Base-by-base conservation (phyloP, 768 basidiomycete genomes). In the Xanthoconium stramineum region DNA sequence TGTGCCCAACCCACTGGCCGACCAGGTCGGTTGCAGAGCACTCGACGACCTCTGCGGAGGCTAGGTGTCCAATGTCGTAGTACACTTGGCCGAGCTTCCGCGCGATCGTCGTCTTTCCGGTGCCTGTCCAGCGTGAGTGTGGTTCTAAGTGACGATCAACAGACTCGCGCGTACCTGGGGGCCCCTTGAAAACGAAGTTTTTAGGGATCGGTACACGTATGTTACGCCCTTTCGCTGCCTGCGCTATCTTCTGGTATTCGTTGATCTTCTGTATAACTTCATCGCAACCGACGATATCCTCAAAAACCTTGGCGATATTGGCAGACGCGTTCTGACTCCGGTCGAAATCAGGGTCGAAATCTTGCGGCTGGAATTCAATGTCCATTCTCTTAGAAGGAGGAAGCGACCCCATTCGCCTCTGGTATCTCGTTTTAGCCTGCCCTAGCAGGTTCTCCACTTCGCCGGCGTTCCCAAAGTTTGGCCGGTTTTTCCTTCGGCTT, bases 111-210 rank as follows among this genome's bases (percentile, higher is more conserved):
- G 84, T 85, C 54, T 85, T 85, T 15, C 84, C 84, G 0, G 84
- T 85, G 5, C 84, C 84, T 85, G 24, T 24, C 4, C 24, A 24
- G 24, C 24, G 24, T 44, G 6, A 14, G 5, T 24, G 24, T 24
- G 24, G 24, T 4, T 24, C 24, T 24, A 24, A 24, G 24, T 24
- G 24, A 4, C 24, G 4, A 24, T 24, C 24, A 24, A 24, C 24
- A 24, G 28, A 17, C 1, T 20, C 42, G 1, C 19, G 64, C 74
- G 61, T 63, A 85, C 81, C 86, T 57, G 86, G 87, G 6, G 86
- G 87, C 0, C 87, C 86, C 61, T 84, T 88, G 76, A 89, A 88
- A 3, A 88, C 70, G 48, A 87, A 89, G 40, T 76, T 76, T n/a
- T 69, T 86, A 0, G 86, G 85, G 39, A 88, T 79, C 15, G 76